Conservation (phyloP, 306 rosid species). For the Argentina anserina region DNA sequence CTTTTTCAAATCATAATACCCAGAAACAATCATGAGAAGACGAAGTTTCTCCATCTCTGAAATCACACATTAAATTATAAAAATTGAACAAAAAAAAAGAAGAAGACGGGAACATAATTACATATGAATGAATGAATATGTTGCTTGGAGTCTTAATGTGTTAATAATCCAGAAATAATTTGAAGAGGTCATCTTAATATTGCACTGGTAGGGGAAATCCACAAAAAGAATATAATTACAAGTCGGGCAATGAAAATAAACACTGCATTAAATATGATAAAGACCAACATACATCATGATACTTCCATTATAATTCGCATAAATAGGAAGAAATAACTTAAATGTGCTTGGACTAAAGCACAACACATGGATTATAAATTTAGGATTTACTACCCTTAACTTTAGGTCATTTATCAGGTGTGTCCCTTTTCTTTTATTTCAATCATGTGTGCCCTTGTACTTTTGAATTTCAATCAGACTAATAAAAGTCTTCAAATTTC, state of each 20-base stretch:
- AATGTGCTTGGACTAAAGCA: not conserved
- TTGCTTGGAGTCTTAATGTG: not conserved
- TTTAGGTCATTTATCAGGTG: too few relatives aligned
- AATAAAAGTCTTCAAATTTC: too few relatives aligned
- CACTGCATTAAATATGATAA: not conserved
- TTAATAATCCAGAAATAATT: not conserved
- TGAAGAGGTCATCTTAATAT: not conserved
- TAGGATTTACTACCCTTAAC: too few relatives aligned
- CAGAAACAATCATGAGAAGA: conserved; percentile 63
- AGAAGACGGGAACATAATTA: not conserved
- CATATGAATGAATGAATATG: too few relatives aligned
- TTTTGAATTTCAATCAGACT: too few relatives aligned
- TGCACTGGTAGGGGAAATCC: not conserved
- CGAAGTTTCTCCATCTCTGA: conserved; percentile 66
- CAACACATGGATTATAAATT: not conserved
- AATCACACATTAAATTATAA: conserved; percentile 9
- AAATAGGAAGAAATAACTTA: not conserved
- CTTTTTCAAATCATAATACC: conserved; percentile 53
- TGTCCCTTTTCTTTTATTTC: too few relatives aligned
- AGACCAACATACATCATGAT: not conserved
- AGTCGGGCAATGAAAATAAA: not conserved
- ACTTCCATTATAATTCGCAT: not conserved
- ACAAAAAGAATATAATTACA: not conserved
- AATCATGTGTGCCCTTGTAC: too few relatives aligned
- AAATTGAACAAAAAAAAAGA: not conserved